Percentiles rank a stretch among this genome's conserved stretches.
phyloP scores from a whole-genome alignment of 2,329 filamentous ascomycete species.

The Trichoderma aggressivum region DNA sequence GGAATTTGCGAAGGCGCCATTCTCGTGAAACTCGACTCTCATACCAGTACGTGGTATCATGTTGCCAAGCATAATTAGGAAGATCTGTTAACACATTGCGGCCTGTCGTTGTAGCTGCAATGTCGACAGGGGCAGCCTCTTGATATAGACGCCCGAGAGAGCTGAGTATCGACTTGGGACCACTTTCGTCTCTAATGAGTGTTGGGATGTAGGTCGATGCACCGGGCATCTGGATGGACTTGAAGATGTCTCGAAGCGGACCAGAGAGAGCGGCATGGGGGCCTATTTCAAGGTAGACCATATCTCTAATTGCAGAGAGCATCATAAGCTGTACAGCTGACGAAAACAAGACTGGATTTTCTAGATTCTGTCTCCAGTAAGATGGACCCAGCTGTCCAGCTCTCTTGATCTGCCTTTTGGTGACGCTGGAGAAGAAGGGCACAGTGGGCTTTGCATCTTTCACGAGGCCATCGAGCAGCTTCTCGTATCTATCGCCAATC shows the following conservation, averaged over 20 bases:
- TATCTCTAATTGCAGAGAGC: not conserved
- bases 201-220: constrained; percentile 22
- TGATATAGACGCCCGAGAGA: constrained; percentile 22
- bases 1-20: constrained; percentile 23
- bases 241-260: constrained; percentile 26
- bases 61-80: constrained; percentile 29
- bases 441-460: constrained; percentile 23
- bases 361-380: constrained; percentile 22
- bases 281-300: constrained; percentile 27
- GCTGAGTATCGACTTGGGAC: constrained; percentile 19
- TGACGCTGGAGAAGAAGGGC: constrained; percentile 38
- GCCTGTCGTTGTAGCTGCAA: constrained; percentile 1
- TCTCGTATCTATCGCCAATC: not conserved
- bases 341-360: constrained; percentile 19
- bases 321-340: constrained; percentile 18
- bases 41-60: constrained; percentile 21
- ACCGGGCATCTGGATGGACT: not conserved
- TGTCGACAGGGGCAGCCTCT: constrained; percentile 17
- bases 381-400: not conserved
- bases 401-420: not conserved
- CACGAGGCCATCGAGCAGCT: not conserved
- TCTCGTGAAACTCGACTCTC: constrained; percentile 26
- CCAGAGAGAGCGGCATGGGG: constrained; percentile 28
- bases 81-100: constrained; percentile 35
- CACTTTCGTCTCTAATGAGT: constrained; percentile 18